Evolutionary conservation across 352 stramenopile genomes (phyloP).

Genomic region (Pythium chondricola): DNA sequence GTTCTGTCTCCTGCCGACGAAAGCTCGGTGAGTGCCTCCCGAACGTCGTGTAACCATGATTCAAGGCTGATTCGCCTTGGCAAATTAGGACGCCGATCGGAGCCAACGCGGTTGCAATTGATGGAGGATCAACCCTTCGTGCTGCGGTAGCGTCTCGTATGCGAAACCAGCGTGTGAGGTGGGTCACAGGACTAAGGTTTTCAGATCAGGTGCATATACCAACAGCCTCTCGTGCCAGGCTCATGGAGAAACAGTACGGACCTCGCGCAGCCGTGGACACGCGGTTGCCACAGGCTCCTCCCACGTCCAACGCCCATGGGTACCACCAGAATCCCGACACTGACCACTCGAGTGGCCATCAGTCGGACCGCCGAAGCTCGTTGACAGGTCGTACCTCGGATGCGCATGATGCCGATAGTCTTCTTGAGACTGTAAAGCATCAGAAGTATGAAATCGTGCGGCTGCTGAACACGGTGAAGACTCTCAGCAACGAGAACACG

Average conservation of each 20-base stretch:
- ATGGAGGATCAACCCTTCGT: slow-evolving; percentile 69
- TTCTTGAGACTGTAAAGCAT: slow-evolving; percentile 53
- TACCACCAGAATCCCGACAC: neutral
- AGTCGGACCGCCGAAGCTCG: slow-evolving; percentile 13
- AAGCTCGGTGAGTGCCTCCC: slow-evolving; percentile 31
- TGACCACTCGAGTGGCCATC: neutral
- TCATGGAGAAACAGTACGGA: slow-evolving; percentile 81
- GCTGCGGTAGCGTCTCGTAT: slow-evolving; percentile 76
- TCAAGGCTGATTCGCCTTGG: neutral
- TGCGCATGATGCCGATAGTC: slow-evolving; percentile 27
- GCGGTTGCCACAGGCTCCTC: slow-evolving; percentile 12
- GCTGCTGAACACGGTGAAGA: slow-evolving; percentile 79
- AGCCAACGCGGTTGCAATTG: slow-evolving; percentile 56
- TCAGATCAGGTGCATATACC: neutral
- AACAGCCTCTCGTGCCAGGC: slow-evolving; percentile 18
- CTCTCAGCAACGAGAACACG: slow-evolving; percentile 78
- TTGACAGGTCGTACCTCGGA: slow-evolving; percentile 8
- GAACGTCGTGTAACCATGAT: neutral
- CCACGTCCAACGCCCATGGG: neutral
- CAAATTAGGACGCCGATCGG: slow-evolving; percentile 35
- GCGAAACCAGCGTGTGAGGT: slow-evolving; percentile 74
- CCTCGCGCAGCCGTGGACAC: slow-evolving; percentile 31
- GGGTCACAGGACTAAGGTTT: too few relatives aligned
- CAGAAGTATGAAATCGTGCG: slow-evolving; percentile 83
- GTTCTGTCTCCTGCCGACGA: slow-evolving; percentile 74